Evolutionary conservation across 1,284 basidiomycete species (phyloP).

Genomic region (Sporisorium iseilematis-ciliati): DNA sequence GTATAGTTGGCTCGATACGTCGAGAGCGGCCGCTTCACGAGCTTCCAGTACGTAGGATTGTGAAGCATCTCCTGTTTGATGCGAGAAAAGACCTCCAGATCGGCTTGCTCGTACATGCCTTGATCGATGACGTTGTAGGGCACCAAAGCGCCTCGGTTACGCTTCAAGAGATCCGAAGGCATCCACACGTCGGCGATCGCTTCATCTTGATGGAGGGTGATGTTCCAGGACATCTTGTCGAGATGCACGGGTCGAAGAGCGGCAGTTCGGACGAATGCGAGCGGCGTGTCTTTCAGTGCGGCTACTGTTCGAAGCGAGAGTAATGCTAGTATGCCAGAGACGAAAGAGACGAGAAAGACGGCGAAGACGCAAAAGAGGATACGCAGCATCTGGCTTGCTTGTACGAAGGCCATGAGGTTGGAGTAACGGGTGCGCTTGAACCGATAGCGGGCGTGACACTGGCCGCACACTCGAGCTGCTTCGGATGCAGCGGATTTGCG

Average conservation of each 20-base stretch:
- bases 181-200: conserved; percentile 31
- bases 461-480: conserved; percentile 40
- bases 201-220: conserved; percentile 30
- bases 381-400: conserved; percentile 42
- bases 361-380: conserved; percentile 31
- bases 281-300: conserved; percentile 19
- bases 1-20: conserved; percentile 32
- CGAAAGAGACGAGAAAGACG: conserved; percentile 21
- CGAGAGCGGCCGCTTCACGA: conserved; percentile 15
- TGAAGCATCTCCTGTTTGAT: conserved; percentile 17
- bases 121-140: conserved; percentile 16
- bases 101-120: conserved; percentile 23
- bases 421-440: conserved; percentile 30
- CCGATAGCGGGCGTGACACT: conserved; percentile 41
- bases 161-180: conserved; percentile 13
- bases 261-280: conserved; percentile 26
- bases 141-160: conserved; percentile 2
- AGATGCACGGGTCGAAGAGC: conserved; percentile 27
- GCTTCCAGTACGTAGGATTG: conserved; percentile 36
- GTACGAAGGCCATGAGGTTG: conserved; percentile 37
- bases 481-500: conserved; percentile 27
- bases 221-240: conserved; percentile 32
- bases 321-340: conserved; percentile 18
- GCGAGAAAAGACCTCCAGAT: conserved; percentile 28
- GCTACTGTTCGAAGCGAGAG: conserved; percentile 19